These are phyloP conservation scores for Exophiala spinifera DNA, from an alignment of 2,329 filamentous ascomycete species.

Conservation along the genomic window DNA sequence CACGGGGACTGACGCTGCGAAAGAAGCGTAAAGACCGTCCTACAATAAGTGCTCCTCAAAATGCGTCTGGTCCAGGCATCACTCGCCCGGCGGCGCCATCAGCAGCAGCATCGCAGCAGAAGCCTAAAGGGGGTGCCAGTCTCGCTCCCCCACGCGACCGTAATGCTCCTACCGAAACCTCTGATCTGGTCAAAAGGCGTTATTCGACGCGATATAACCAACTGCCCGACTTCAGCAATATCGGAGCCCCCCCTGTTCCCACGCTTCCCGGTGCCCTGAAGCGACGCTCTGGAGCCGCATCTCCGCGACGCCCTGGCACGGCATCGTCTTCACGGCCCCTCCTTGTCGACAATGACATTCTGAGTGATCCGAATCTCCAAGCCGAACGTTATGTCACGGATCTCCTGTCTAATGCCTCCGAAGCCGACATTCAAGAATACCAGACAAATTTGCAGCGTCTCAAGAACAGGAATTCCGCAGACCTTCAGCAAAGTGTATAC, in stretches of 20 bases:
- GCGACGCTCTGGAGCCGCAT: constrained; percentile 42
- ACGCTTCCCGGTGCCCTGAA: constrained; percentile 55
- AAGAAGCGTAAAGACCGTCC: constrained; percentile 58
- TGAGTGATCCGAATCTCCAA: constrained; percentile 74
- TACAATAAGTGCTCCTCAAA: constrained; percentile 55
- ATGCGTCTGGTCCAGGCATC: constrained; percentile 45
- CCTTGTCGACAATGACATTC: constrained; percentile 69
- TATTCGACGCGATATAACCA: constrained; percentile 93
- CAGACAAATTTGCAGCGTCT: constrained; percentile 72
- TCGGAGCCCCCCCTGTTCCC: constrained; percentile 69
- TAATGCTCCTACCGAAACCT: constrained; percentile 43
- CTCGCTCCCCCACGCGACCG: constrained; percentile 36
- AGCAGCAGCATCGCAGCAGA: constrained; percentile 25
- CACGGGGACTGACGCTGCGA: constrained; percentile 59
- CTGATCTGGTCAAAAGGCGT: constrained; percentile 86
- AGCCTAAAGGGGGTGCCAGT: constrained; percentile 38
- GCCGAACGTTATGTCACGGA: constrained; percentile 70
- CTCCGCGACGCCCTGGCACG: constrained; percentile 54
- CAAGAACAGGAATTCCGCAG: constrained; percentile 72
- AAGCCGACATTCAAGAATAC: constrained; percentile 80
- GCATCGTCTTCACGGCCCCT: constrained; percentile 55
- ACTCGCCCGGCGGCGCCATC: constrained; percentile 28
- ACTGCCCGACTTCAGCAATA: constrained; percentile 65
- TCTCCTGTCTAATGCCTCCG: constrained; percentile 77
- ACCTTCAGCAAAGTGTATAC: constrained; percentile 92